A percentile compares a stretch with the other conserved stretches of the same genome.
These are phyloP conservation scores for Phialophora macrospora DNA, from an alignment of 2,329 filamentous ascomycete genomes.

Conservation along the genomic window DNA sequence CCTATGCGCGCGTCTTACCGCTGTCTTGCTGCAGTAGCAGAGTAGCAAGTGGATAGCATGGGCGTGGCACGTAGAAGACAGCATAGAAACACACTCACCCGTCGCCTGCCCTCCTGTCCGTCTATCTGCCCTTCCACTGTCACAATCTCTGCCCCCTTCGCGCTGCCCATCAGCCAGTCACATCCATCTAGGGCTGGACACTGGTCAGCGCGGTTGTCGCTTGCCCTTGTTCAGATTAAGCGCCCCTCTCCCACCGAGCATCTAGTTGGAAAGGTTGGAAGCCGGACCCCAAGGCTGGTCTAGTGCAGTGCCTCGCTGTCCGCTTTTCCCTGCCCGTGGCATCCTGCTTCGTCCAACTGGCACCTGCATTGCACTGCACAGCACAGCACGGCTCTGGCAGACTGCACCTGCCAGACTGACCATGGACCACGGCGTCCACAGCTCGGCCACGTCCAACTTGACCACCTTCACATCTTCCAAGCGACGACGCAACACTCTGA, in stretches of 20 bases:
- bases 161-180: not conserved
- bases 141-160: conserved; percentile 17
- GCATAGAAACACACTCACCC: conserved; percentile 11
- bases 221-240: conserved; percentile 10
- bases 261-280: not conserved
- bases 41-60: conserved; percentile 5
- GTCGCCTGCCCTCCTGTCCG: not conserved
- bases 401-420: conserved; percentile 27
- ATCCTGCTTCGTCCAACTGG: conserved; percentile 16
- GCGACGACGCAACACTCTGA: conserved; percentile 36
- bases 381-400: not conserved
- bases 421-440: conserved; percentile 32
- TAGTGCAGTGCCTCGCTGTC: conserved; percentile 6
- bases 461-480: conserved; percentile 28
- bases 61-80: conserved; percentile 1
- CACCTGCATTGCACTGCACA: conserved; percentile 6
- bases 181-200: not conserved
- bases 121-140: not conserved
- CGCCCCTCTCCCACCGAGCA: conserved; percentile 2
- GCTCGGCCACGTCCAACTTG: conserved; percentile 24
- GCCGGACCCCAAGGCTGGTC: conserved; percentile 2
- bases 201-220: conserved; percentile 15
- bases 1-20: conserved; percentile 13
- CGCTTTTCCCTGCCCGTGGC: conserved; percentile 10
- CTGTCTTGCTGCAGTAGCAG: conserved; percentile 6